Percentiles rank a stretch among this genome's conserved stretches.
These are phyloP conservation scores for Myxozyma udenii DNA, from an alignment of 805 yeast genomes.

Conservation along the genomic window DNA sequence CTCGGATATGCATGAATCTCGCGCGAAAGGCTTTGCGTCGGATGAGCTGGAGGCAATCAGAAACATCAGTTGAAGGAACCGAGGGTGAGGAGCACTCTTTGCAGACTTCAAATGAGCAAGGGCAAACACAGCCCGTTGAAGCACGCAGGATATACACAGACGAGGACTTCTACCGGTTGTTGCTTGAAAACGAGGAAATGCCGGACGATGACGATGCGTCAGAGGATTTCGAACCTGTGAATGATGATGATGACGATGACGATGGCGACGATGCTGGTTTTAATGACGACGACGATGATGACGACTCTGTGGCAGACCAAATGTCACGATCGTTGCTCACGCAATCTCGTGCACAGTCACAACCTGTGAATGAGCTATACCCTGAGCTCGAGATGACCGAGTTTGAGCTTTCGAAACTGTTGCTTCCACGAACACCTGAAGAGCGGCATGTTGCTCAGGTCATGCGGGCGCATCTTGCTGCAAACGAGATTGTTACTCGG, in stretches of 20 bases:
- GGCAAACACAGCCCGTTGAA: not conserved
- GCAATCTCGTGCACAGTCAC: not conserved
- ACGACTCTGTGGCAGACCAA: constrained; percentile 2
- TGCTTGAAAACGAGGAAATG: constrained; percentile 67
- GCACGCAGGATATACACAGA: constrained; percentile 54
- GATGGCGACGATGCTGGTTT: constrained; percentile 29
- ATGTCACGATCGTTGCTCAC: not conserved
- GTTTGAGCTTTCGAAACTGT: constrained; percentile 13
- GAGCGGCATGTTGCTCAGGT: constrained; percentile 19
- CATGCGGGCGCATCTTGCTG: constrained; percentile 22
- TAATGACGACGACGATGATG: constrained; percentile 24
- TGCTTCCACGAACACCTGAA: constrained; percentile 20
- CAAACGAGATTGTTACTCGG: constrained; percentile 22
- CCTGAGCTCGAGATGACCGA: constrained; percentile 24
- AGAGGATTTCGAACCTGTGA: constrained; percentile 25
- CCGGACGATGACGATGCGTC: constrained; percentile 52
- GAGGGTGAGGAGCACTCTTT: not conserved
- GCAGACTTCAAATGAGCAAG: not conserved
- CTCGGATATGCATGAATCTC: constrained; percentile 3
- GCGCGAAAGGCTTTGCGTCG: not conserved
- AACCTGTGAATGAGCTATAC: constrained; percentile 6
- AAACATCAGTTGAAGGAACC: not conserved
- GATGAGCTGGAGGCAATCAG: not conserved
- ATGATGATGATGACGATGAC: constrained; percentile 14
- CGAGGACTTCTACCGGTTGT: constrained; percentile 19